Conservation (phyloP, 2,329 filamentous ascomycete genomes). For the Rhynchosporium secalis region DNA sequence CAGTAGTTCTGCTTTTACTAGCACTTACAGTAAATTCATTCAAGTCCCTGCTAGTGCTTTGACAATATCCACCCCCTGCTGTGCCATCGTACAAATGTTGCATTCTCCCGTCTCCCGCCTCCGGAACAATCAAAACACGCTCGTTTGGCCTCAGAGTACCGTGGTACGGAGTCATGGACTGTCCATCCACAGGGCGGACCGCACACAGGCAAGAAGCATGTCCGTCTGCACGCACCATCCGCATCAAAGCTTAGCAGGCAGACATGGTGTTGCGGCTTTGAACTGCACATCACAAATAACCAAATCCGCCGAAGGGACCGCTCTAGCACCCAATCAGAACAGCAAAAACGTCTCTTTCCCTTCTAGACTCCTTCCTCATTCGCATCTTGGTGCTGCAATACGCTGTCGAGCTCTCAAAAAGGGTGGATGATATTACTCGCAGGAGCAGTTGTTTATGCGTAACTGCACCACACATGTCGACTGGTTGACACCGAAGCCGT, state of each 20-base stretch:
- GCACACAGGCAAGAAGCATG: not conserved
- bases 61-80: no score
- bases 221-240: constrained; percentile 1
- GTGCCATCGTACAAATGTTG: not conserved
- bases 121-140: not conserved
- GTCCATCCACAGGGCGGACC: not conserved
- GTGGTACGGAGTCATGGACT: not conserved
- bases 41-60: no score
- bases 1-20: no score
- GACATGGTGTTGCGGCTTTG: not conserved
- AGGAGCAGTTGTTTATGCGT: not conserved
- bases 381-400: constrained; percentile 5
- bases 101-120: constrained; percentile 6
- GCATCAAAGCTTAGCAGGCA: constrained; percentile 1
- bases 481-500: not conserved
- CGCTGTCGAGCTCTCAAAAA: not conserved
- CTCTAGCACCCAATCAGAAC: not conserved
- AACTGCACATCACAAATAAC: not conserved
- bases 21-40: no score
- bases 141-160: not conserved
- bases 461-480: not conserved
- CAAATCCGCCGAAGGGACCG: not conserved
- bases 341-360: not conserved
- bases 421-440: not conserved
- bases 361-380: constrained; percentile 12